Conservation (phyloP, 495 filamentous ascomycete genomes). For the Lepraria neglecta region DNA sequence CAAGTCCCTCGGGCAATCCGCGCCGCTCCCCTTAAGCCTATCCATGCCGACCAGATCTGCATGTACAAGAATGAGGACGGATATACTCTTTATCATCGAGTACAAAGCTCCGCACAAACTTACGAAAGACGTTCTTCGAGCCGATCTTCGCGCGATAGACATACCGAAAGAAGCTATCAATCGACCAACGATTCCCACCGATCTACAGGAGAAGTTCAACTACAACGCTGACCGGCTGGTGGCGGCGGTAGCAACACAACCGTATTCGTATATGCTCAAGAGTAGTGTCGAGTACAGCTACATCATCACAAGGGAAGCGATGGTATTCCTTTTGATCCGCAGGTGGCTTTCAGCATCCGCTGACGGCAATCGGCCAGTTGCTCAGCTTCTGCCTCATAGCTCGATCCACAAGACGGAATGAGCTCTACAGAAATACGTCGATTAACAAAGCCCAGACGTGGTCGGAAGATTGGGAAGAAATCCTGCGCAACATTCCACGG, state of each 20-base stretch:
- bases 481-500: background rate
- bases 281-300: slow-evolving; percentile 26
- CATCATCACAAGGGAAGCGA: slow-evolving; percentile 25
- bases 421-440: too few relatives aligned
- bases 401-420: background rate
- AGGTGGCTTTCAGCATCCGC: background rate
- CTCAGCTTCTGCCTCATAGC: slow-evolving; percentile 1
- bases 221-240: slow-evolving; percentile 27
- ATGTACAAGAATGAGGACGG: background rate
- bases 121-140: background rate
- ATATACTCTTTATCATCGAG: background rate
- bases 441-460: too few relatives aligned
- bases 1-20: background rate
- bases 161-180: background rate
- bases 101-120: slow-evolving; percentile 3
- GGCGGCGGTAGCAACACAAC: slow-evolving; percentile 27
- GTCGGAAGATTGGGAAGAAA: too few relatives aligned
- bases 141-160: background rate
- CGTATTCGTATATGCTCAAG: slow-evolving; percentile 30
- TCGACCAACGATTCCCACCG: background rate
- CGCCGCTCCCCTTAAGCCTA: background rate
- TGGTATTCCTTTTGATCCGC: background rate
- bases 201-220: slow-evolving; percentile 16
- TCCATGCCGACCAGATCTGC: background rate
- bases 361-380: background rate